These are phyloP conservation scores for Quillaja saponaria DNA, from an alignment of 306 rosid species.

Conservation along the genomic window DNA sequence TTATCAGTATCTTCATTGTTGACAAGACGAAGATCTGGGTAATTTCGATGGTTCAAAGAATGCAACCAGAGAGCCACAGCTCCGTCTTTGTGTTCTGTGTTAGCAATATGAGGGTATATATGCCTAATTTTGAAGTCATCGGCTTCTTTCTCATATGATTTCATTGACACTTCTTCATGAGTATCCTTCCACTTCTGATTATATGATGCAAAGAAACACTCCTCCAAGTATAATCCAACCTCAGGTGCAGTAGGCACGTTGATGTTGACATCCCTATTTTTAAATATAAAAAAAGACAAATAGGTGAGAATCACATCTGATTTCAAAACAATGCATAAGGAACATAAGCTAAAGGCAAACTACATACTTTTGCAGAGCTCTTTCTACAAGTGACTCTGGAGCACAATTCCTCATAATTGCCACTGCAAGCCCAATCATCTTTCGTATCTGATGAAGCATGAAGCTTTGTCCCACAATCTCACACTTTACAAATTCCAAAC, in stretches of 20 bases:
- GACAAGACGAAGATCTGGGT: slow-evolving; percentile 59
- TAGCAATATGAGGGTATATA: slow-evolving; percentile 76
- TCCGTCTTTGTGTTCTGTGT: slow-evolving; percentile 85
- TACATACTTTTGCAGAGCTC: slow-evolving; percentile 79
- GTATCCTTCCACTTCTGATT: slow-evolving; percentile 91
- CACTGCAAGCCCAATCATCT: slow-evolving; percentile 92
- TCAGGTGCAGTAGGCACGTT: slow-evolving; percentile 98
- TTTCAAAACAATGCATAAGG: slow-evolving; percentile 21
- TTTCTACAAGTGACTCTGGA: slow-evolving; percentile 65
- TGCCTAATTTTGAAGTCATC: slow-evolving; percentile 80
- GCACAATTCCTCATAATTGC: slow-evolving; percentile 84
- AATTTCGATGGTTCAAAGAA: slow-evolving; percentile 87
- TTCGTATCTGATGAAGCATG: slow-evolving; percentile 98
- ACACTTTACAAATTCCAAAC: slow-evolving; percentile 80
- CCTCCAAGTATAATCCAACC: slow-evolving; percentile 88
- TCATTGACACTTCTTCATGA: slow-evolving; percentile 87
- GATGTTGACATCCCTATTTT: slow-evolving; percentile 66
- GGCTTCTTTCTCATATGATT: slow-evolving; percentile 67
- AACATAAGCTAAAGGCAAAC: slow-evolving; percentile 11
- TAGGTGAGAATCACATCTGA: slow-evolving; percentile 19
- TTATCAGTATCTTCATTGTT: slow-evolving; percentile 26
- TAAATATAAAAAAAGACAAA: not conserved
- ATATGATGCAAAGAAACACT: slow-evolving; percentile 81
- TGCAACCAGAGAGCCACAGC: slow-evolving; percentile 84
- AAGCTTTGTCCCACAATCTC: slow-evolving; percentile 96